Percentiles rank a stretch among this genome's conserved stretches.
Conservation (phyloP, 2,329 filamentous ascomycete genomes). For the Diatrype stigma region DNA sequence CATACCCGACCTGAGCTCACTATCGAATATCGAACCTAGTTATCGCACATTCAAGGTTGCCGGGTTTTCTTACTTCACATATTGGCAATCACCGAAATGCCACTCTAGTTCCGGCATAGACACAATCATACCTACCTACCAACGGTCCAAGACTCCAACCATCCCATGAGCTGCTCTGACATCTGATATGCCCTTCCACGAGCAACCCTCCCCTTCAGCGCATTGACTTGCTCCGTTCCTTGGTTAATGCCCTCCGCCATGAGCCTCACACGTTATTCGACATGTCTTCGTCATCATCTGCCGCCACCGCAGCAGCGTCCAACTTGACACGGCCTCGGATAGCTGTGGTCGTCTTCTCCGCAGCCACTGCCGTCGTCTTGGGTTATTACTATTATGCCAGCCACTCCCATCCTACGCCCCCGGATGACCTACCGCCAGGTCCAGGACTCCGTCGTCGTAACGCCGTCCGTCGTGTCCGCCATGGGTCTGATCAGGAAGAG, state of each 20-base stretch:
- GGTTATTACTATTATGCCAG: slow-evolving; percentile 55
- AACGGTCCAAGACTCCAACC: too few species aligned
- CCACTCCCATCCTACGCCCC: slow-evolving; percentile 24
- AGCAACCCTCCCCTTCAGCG: background rate
- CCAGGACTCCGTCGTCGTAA: slow-evolving; percentile 59
- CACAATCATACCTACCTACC: too few species aligned
- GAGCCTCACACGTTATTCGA: slow-evolving; percentile 19
- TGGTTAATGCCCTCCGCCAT: slow-evolving; percentile 19
- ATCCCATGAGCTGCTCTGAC: background rate
- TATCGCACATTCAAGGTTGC: too few species aligned
- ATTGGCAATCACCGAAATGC: too few species aligned
- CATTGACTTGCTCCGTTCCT: background rate
- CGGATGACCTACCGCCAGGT: slow-evolving; percentile 21
- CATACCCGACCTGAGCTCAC: too few species aligned
- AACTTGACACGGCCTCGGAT: slow-evolving; percentile 51
- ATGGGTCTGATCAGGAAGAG: slow-evolving; percentile 31
- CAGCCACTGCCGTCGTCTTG: slow-evolving; percentile 51
- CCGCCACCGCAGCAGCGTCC: slow-evolving; percentile 41
- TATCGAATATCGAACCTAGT: too few species aligned
- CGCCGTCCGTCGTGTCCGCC: slow-evolving; percentile 53
- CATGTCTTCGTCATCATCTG: slow-evolving; percentile 43
- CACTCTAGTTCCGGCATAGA: background rate
- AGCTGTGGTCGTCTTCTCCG: slow-evolving; percentile 52
- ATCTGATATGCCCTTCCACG: background rate
- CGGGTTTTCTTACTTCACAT: background rate